Conservation (phyloP, 345 rosid genomes). For the Abelmoschus esculentus region DNA sequence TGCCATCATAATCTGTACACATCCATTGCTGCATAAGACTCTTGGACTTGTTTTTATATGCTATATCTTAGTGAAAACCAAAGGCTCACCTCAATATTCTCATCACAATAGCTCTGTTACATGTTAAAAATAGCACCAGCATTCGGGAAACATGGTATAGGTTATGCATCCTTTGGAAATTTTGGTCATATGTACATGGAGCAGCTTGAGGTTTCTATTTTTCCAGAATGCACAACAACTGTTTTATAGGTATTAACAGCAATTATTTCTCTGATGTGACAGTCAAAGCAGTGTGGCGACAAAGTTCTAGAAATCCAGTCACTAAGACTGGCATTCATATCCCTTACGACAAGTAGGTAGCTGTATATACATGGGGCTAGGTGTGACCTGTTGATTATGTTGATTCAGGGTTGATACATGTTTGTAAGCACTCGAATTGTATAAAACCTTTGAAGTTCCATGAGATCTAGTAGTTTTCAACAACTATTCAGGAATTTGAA, state of each 20-base stretch:
- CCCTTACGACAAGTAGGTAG: neutral
- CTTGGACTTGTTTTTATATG: neutral
- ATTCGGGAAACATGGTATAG: too few relatives aligned
- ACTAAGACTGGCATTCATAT: neutral
- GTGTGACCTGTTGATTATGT: neutral
- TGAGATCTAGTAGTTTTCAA: neutral
- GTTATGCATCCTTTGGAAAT: too few relatives aligned
- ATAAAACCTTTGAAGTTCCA: neutral
- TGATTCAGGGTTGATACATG: neutral
- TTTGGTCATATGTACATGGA: neutral
- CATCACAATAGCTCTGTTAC: neutral
- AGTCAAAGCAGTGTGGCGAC: neutral
- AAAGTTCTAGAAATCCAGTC: constrained; percentile 1
- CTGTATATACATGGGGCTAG: neutral
- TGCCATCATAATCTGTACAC: neutral
- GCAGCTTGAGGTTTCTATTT: neutral
- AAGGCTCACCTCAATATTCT: neutral
- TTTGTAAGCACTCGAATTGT: neutral
- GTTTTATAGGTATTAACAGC: neutral
- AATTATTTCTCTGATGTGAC: neutral
- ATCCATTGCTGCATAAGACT: neutral
- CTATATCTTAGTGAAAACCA: neutral
- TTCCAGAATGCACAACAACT: neutral
- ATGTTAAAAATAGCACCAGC: neutral
- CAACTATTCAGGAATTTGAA: neutral